Evolutionary conservation across 2,329 filamentous ascomycete genomes (phyloP).

Genomic region (Diplodia seriata): DNA sequence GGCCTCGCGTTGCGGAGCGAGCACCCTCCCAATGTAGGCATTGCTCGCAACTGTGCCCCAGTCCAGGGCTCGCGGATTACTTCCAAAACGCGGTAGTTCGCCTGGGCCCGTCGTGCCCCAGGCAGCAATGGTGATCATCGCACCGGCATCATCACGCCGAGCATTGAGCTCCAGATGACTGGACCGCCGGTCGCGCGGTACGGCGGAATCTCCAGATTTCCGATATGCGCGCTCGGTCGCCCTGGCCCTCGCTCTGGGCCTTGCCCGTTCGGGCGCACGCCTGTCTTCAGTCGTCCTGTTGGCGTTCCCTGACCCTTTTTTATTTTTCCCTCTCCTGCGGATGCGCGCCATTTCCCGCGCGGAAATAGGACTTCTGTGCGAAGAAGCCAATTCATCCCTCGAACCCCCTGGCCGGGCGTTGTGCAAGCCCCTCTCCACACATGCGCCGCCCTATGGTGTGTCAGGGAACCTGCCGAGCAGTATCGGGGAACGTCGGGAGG

Average conservation of each 20-base stretch:
- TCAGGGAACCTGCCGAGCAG: slow-evolving; percentile 14
- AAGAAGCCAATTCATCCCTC: slow-evolving; percentile 26
- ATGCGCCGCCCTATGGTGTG: slow-evolving; percentile 2
- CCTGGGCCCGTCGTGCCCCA: slow-evolving; percentile 22
- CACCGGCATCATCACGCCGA: slow-evolving; percentile 22
- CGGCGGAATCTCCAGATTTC: slow-evolving; percentile 28
- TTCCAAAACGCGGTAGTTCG: slow-evolving; percentile 20
- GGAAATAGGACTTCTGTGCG: slow-evolving; percentile 4
- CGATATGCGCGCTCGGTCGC: slow-evolving; percentile 11
- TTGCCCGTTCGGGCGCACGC: slow-evolving; percentile 10
- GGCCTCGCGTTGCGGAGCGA: not conserved
- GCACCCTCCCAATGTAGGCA: slow-evolving; percentile 1
- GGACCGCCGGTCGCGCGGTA: slow-evolving; percentile 18
- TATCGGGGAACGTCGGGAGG: slow-evolving; percentile 28
- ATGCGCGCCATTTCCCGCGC: slow-evolving; percentile 11
- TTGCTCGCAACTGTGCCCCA: slow-evolving; percentile 11
- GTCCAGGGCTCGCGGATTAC: slow-evolving; percentile 14
- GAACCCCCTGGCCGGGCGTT: slow-evolving; percentile 14
- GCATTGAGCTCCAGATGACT: slow-evolving; percentile 14
- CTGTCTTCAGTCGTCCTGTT: not conserved
- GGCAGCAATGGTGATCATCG: slow-evolving; percentile 28
- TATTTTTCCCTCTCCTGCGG: not conserved
- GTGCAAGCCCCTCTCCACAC: slow-evolving; percentile 21
- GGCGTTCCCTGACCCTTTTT: slow-evolving; percentile 13
- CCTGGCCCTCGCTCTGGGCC: not conserved